Evolutionary conservation across 2,329 filamentous ascomycete species (phyloP).

Genomic region (Phialocephala sp.): DNA sequence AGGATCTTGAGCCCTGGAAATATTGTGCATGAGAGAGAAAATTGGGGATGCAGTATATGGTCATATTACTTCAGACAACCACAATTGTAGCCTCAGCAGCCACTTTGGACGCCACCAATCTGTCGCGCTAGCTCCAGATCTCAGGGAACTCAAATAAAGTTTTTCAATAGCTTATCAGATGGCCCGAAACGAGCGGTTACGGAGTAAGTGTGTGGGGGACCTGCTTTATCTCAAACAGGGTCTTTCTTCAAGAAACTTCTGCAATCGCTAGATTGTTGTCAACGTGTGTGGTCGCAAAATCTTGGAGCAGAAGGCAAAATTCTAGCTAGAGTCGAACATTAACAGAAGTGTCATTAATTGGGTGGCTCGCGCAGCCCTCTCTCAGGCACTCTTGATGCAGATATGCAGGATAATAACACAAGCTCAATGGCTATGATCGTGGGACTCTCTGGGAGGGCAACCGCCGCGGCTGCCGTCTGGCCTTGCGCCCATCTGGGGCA

Average conservation of each 20-base stretch:
- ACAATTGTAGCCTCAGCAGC: background rate
- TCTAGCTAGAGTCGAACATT: background rate
- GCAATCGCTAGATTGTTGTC: background rate
- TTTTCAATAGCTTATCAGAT: background rate
- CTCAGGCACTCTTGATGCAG: too few species aligned
- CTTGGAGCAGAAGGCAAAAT: background rate
- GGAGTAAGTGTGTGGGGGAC: background rate
- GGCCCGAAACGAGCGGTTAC: background rate
- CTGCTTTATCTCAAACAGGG: constrained; percentile 5
- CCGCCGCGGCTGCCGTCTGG: background rate
- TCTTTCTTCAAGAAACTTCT: background rate
- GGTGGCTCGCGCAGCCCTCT: too few species aligned
- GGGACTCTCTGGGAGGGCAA: background rate
- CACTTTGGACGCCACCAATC: background rate
- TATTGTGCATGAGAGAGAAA: background rate
- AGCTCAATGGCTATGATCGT: too few species aligned
- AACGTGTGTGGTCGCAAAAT: background rate
- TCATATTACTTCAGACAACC: too few species aligned
- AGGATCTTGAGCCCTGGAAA: background rate
- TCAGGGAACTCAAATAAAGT: background rate
- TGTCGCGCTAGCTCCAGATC: background rate
- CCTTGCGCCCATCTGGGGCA: background rate
- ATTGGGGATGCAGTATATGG: too few species aligned
- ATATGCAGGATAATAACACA: too few species aligned
- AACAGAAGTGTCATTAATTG: background rate